Conservation (phyloP, 805 yeast species). For the Teunomyces gatunensis region DNA sequence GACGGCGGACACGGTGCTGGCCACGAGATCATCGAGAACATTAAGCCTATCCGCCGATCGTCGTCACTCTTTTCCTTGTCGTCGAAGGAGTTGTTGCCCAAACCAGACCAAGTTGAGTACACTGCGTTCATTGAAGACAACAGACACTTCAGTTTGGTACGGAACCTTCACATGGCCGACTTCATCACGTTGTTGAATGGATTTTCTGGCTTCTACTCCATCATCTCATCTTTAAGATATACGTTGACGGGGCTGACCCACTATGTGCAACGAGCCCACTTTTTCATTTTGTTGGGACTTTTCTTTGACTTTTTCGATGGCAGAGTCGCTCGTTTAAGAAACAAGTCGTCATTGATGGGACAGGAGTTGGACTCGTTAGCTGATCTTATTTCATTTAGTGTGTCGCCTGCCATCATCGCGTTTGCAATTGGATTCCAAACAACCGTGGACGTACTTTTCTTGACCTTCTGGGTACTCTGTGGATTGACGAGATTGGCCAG, state of each 20-base stretch:
- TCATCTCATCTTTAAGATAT: constrained; percentile 80
- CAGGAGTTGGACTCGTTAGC: constrained; percentile 97
- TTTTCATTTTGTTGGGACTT: constrained; percentile 84
- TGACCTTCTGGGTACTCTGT: constrained; percentile 85
- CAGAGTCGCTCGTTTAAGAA: constrained; percentile 90
- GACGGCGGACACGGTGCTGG: background rate
- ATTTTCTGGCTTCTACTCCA: constrained; percentile 88
- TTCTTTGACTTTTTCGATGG: constrained; percentile 97
- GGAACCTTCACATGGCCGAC: constrained; percentile 93
- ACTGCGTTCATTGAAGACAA: constrained; percentile 76
- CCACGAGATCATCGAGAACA: background rate
- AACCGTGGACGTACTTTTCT: constrained; percentile 70
- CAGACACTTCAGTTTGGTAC: constrained; percentile 80
- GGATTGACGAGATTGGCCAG: constrained; percentile 93
- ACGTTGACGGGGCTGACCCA: constrained; percentile 66
- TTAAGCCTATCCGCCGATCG: constrained; percentile 45
- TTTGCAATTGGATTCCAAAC: constrained; percentile 88
- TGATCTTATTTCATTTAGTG: constrained; percentile 91
- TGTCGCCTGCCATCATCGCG: constrained; percentile 91
- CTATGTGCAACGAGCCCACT: constrained; percentile 83
- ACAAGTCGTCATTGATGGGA: constrained; percentile 90
- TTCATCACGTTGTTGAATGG: constrained; percentile 93
- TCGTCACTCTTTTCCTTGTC: constrained; percentile 53
- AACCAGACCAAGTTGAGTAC: constrained; percentile 76
- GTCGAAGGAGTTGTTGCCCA: constrained; percentile 60